Percentiles rank a stretch among this genome's conserved stretches.
Conservation (phyloP, 345 rosid genomes). For the Psidium friedrichsthalianum region DNA sequence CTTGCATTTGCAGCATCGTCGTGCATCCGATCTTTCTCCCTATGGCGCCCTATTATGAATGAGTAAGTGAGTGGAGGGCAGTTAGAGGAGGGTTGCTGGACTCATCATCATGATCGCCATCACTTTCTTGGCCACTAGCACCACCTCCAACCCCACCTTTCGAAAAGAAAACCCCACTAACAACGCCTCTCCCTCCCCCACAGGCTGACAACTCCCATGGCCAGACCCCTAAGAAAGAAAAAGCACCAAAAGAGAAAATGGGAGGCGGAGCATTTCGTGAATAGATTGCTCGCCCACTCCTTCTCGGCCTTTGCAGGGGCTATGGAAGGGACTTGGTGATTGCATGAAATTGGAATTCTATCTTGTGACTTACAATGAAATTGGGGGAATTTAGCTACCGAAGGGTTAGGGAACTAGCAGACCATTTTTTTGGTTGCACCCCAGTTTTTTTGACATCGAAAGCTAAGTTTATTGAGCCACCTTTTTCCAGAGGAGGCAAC, state of each 20-base stretch:
- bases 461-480: conserved; percentile 26
- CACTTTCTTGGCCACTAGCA: too few relatives aligned
- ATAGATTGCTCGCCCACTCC: conserved; percentile 51
- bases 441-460: conserved; percentile 74
- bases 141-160: too few relatives aligned
- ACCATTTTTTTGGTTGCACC: conserved; percentile 21
- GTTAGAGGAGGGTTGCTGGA: too few relatives aligned
- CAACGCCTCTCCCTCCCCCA: too few relatives aligned
- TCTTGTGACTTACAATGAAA: conserved; percentile 63
- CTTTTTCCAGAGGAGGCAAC: conserved; percentile 45
- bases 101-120: too few relatives aligned
- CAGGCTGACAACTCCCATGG: too few relatives aligned
- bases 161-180: too few relatives aligned
- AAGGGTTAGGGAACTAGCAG: conserved; percentile 46
- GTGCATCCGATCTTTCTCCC: conserved; percentile 68
- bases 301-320: conserved; percentile 70
- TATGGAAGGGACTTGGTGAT: conserved; percentile 82
- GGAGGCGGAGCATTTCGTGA: conserved; percentile 83
- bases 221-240: too few relatives aligned
- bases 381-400: conserved; percentile 69
- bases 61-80: too few relatives aligned
- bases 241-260: conserved; percentile 55
- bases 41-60: conserved; percentile 81
- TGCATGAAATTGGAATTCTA: conserved; percentile 60
- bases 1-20: too few relatives aligned